Percentiles rank a stretch among this genome's conserved stretches.
Conservation (phyloP, 2,329 filamentous ascomycete species). For the Apiospora malaysiana region DNA sequence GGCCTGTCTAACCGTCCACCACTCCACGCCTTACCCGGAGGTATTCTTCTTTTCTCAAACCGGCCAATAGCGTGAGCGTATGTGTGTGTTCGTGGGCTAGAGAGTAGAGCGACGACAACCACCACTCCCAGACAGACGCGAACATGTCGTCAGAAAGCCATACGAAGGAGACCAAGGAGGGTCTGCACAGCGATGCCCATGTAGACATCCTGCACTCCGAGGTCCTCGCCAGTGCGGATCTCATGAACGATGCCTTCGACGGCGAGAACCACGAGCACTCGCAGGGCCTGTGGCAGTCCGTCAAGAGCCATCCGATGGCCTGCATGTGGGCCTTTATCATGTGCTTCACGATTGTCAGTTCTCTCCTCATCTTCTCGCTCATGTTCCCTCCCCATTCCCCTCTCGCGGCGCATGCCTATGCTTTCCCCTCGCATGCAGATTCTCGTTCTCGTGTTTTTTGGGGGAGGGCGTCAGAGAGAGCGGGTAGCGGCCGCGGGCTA, state of each 20-base stretch:
- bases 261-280: slow-evolving; percentile 51
- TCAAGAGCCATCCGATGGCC: slow-evolving; percentile 49
- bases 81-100: background rate
- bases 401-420: too few relatives aligned
- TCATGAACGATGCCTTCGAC: slow-evolving; percentile 48
- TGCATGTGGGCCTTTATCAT: slow-evolving; percentile 54
- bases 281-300: slow-evolving; percentile 46
- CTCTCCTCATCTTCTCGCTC: background rate
- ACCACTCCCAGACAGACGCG: background rate
- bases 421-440: background rate
- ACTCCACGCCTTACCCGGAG: background rate
- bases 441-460: background rate
- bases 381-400: background rate
- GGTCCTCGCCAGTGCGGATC: slow-evolving; percentile 41
- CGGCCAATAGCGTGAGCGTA: background rate
- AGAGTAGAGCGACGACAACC: background rate
- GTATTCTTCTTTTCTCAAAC: background rate
- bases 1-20: background rate
- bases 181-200: slow-evolving; percentile 24
- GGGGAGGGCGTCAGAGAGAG: background rate
- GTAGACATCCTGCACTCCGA: slow-evolving; percentile 33
- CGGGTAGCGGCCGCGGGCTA: slow-evolving; percentile 8
- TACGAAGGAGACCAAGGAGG: slow-evolving; percentile 24
- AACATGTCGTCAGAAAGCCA: slow-evolving; percentile 23
- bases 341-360: slow-evolving; percentile 56